Percentiles rank a stretch among this genome's conserved stretches.
Evolutionary conservation across 2,329 filamentous ascomycete species (phyloP).

Genomic region (Venturia carpophila): DNA sequence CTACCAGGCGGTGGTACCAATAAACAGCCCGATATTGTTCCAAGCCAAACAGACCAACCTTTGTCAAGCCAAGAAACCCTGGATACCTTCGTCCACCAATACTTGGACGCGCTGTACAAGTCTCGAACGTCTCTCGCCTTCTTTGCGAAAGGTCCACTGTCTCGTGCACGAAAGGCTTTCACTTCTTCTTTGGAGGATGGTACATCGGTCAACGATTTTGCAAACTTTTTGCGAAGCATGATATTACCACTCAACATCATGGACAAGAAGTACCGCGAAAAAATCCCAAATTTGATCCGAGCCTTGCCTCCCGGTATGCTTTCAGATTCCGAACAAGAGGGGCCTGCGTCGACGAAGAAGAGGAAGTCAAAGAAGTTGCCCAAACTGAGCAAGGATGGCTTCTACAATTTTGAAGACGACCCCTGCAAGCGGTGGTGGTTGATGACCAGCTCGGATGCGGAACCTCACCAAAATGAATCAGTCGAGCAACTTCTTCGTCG

Average conservation of each 20-base stretch:
- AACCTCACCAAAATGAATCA: conserved; percentile 19
- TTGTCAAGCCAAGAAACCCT: conserved; percentile 35
- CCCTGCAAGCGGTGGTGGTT: conserved; percentile 64
- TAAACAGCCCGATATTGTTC: neutral
- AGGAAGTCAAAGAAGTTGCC: conserved; percentile 50
- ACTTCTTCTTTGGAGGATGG: conserved; percentile 49
- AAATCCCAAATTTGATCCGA: conserved; percentile 56
- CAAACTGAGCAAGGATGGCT: conserved; percentile 58
- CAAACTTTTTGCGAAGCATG: conserved; percentile 60
- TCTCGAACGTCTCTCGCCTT: conserved; percentile 68
- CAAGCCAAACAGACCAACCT: conserved; percentile 20
- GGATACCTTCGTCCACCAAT: conserved; percentile 41
- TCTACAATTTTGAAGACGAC: conserved; percentile 60
- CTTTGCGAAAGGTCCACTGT: conserved; percentile 74
- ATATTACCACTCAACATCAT: conserved; percentile 59
- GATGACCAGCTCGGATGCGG: conserved; percentile 33
- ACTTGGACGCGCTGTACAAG: conserved; percentile 41
- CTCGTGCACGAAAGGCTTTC: conserved; percentile 58
- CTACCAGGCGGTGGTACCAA: conserved; percentile 2
- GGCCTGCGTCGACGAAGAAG: conserved; percentile 33
- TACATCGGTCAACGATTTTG: conserved; percentile 49
- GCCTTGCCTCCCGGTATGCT: conserved; percentile 41
- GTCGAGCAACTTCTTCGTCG: conserved; percentile 51
- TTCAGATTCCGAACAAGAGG: conserved; percentile 36
- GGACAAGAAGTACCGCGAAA: conserved; percentile 74